A percentile compares a stretch with the other conserved stretches of the same genome.
phyloP scores from a whole-genome alignment of 2,329 filamentous ascomycete species.

The Pestalotiopsis sp. region DNA sequence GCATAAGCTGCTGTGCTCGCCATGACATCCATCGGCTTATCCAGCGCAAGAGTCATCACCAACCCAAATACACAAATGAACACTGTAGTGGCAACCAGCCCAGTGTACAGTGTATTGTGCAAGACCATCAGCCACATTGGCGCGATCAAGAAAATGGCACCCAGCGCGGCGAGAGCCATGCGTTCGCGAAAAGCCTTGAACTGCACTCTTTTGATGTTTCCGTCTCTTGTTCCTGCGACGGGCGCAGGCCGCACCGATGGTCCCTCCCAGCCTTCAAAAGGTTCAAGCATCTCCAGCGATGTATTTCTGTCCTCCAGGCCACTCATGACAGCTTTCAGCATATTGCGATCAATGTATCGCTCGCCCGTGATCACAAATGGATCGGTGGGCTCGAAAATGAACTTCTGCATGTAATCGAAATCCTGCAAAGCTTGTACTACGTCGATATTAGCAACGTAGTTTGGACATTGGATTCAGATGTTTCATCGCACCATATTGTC shows the following conservation, averaged over 20 bases:
- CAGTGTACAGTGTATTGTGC: conserved; percentile 10
- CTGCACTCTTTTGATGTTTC: conserved; percentile 3
- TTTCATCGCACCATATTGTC: conserved; percentile 1
- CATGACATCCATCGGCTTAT: conserved; percentile 19
- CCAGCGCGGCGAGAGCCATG: conserved; percentile 12
- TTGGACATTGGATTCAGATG: no score
- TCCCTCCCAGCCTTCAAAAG: neutral
- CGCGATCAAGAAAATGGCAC: conserved; percentile 20
- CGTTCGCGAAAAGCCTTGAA: conserved; percentile 9
- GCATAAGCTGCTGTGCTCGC: conserved; percentile 21
- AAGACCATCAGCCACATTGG: conserved; percentile 29
- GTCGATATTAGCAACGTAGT: no score
- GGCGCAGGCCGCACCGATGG: neutral
- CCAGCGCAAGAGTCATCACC: conserved; percentile 17
- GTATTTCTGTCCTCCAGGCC: neutral
- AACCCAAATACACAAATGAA: conserved; percentile 23
- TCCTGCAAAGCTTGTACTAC: conserved; percentile 20
- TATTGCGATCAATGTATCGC: conserved; percentile 14
- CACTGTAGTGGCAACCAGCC: conserved; percentile 16
- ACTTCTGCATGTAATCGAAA: conserved; percentile 21
- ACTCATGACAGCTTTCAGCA: conserved; percentile 8
- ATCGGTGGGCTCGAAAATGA: conserved; percentile 8
- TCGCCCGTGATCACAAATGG: conserved; percentile 20
- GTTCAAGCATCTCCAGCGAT: no score
- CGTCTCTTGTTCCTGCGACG: conserved; percentile 15